These are phyloP conservation scores for Xylaria sp. DNA, from an alignment of 2,329 filamentous ascomycete genomes.

Conservation along the genomic window DNA sequence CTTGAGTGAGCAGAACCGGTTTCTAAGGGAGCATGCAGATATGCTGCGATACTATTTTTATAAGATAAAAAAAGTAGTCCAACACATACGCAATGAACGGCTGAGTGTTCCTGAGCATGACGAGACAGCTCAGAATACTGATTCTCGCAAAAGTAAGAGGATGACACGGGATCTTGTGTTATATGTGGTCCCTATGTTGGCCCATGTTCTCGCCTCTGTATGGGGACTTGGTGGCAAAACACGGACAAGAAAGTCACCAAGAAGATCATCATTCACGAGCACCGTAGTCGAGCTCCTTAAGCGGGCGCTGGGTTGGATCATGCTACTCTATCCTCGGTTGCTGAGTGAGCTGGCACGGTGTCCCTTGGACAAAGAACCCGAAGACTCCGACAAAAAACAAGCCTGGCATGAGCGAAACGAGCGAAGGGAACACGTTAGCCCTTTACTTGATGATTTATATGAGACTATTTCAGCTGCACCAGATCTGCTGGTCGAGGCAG, in stretches of 20 bases:
- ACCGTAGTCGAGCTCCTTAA: conserved; percentile 42
- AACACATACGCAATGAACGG: conserved; percentile 40
- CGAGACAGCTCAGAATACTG: conserved; percentile 23
- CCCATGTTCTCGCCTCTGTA: conserved; percentile 42
- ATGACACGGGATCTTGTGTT: conserved; percentile 42
- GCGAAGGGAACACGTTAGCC: conserved; percentile 39
- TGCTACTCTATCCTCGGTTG: conserved; percentile 40
- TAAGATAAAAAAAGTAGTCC: conserved; percentile 39
- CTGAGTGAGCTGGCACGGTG: conserved; percentile 30
- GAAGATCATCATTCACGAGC: conserved; percentile 42
- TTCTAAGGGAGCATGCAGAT: conserved; percentile 42
- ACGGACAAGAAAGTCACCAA: conserved; percentile 12
- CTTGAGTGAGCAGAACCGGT: conserved; percentile 44
- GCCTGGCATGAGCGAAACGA: conserved; percentile 14
- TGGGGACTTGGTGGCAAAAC: conserved; percentile 45
- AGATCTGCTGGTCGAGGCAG: conserved; percentile 38
- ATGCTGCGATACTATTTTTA: conserved; percentile 45
- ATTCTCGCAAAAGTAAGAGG: conserved; percentile 34
- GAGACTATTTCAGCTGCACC: conserved; percentile 35
- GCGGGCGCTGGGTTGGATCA: conserved; percentile 43
- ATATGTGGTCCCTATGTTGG: conserved; percentile 44
- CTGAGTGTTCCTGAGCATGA: conserved; percentile 23
- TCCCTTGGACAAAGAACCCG: conserved; percentile 22
- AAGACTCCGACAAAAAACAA: conserved; percentile 11
- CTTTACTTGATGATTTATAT: conserved; percentile 36